Evolutionary conservation across 306 rosid genomes (phyloP).

Genomic region (Prunus mira): DNA sequence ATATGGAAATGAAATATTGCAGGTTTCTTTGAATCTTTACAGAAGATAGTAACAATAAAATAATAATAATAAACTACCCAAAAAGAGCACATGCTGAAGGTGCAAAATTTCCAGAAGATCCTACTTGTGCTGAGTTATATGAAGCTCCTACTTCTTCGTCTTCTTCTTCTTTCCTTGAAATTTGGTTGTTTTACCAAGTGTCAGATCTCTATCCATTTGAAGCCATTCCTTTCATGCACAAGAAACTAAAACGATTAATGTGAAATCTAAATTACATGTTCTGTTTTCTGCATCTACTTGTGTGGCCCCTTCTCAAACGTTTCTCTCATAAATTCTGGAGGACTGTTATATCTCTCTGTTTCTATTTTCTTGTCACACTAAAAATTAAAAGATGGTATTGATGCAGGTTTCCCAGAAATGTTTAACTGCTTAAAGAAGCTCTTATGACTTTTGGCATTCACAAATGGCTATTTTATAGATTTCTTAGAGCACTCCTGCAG

Average conservation of each 20-base stretch:
- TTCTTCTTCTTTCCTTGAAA: not conserved
- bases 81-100: conserved; percentile 3
- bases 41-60: not conserved
- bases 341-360: conserved; percentile 5
- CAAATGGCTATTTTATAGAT: conserved; percentile 6
- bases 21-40: not conserved
- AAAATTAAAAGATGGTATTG: conserved; percentile 2
- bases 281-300: conserved; percentile 11
- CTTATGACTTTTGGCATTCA: conserved; percentile 10
- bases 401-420: conserved; percentile 13
- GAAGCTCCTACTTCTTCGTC: no score
- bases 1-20: not conserved
- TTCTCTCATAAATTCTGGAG: not conserved
- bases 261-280: conserved; percentile 6
- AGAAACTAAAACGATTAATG: not conserved
- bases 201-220: conserved; percentile 2
- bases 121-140: not conserved
- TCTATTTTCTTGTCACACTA: conserved; percentile 11
- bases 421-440: conserved; percentile 16
- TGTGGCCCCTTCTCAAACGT: not conserved
- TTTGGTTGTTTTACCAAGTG: not conserved
- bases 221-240: conserved; percentile 22
- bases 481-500: not conserved
- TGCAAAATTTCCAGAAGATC: not conserved
- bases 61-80: not conserved